Conservation (phyloP, 129 eudicot genomes). For the Flaveria bidentis region DNA sequence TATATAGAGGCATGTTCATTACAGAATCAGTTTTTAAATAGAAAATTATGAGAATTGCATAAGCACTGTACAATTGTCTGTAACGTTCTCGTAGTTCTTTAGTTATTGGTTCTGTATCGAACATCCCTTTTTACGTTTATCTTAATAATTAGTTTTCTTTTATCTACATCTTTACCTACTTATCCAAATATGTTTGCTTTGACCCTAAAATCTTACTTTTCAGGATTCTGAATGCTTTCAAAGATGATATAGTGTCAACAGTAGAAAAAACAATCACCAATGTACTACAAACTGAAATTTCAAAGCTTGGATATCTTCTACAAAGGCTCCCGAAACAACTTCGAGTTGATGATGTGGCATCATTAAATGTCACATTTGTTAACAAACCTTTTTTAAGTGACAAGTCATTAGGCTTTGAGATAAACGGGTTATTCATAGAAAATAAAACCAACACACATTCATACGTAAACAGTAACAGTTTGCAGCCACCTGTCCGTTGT, state of each 20-base stretch:
- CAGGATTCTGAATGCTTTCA: constrained; percentile 61
- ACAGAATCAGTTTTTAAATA: too few relatives aligned
- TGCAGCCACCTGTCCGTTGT: constrained; percentile 43
- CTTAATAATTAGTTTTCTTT: neutral
- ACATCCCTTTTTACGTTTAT: neutral
- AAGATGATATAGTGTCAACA: constrained; percentile 46
- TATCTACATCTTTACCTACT: neutral
- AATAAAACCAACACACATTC: constrained; percentile 16
- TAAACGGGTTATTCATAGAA: constrained; percentile 53
- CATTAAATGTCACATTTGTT: constrained; percentile 55
- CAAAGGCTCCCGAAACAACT: constrained; percentile 55
- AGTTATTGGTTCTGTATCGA: too few relatives aligned
- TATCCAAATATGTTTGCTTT: neutral
- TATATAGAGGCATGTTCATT: too few relatives aligned
- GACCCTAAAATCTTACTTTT: constrained; percentile 20
- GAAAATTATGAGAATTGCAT: too few relatives aligned
- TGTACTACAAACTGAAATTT: constrained; percentile 43
- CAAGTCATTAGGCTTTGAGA: constrained; percentile 54
- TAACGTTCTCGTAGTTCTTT: too few relatives aligned
- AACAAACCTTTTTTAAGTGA: constrained; percentile 43
- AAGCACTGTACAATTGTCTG: too few relatives aligned
- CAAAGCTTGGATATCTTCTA: constrained; percentile 48
- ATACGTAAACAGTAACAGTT: constrained; percentile 30
- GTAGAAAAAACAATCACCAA: constrained; percentile 51
- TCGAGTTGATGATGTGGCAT: constrained; percentile 45